Evolutionary conservation across 495 filamentous ascomycete species (phyloP), one percentile per base, ranked within the genome.

Genomic region (Daldinia decipiens): DNA sequence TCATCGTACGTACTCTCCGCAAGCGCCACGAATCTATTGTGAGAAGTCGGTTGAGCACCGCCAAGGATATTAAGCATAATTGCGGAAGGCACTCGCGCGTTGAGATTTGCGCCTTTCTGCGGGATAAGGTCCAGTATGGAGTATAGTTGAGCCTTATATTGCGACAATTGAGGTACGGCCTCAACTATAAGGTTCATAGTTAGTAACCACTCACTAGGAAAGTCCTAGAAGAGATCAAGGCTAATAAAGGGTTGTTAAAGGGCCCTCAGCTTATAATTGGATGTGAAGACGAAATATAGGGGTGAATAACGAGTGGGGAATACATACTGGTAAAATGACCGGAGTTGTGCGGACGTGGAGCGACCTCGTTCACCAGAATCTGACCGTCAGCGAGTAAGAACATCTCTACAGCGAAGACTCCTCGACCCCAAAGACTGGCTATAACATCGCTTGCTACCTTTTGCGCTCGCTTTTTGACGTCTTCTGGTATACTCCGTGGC

Each of bases 51-150:
- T 1, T 84, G 80, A 27, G 87, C 82, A 57, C 94, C 94, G 43
- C 95, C 95, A 43, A 99, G 89, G 65, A 99, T 93, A 81, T 99
- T 99, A 56, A 98, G 88, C 95, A 99, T 99, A 74, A 99, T 92
- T 19, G 94, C 88, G 9, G 79, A 82, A 52, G 82, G 81, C 38
- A 82, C 84, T 51, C 86, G 85, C 26, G 89, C 86, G 12, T 83
- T 82, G 57, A 94, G 82, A 29, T 85, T 78, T 15, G 89, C 82
- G 61, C 85, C 86, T 72, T 87, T 82, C 13, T 86, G 75, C 1
- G 87, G 87, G 39, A 95, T 86, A 11, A 91, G 92, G 70, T 92
- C 92, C 38, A 97, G 85, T 67, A 99, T 94, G 13, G 95, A 90
- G 47, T 91, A 87, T 47, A 98, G 86, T 74, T 99, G 95, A 34